Evolutionary conservation across 2,329 filamentous ascomycete species (phyloP), one percentile per base, ranked within the genome.

Genomic region (Alternaria ventricosa): DNA sequence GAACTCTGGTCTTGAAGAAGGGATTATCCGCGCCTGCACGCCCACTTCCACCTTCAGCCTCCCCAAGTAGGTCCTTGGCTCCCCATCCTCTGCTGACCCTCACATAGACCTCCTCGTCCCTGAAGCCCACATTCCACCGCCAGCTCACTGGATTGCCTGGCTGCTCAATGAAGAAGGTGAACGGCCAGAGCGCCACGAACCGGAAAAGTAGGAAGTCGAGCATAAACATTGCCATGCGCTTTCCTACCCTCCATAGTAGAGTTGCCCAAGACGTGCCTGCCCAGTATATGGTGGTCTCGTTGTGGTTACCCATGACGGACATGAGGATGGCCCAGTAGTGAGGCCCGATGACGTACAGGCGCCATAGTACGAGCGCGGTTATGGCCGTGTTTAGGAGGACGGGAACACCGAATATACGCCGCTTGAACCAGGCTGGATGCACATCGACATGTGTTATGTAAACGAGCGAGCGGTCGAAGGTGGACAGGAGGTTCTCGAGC

Each of bases 401-500:
- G 15, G 94, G 93, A 1, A 97, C 89, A 51, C 89, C 73, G 81
- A 97, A 97, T 73, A 96, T 91, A 74, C 92, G 91, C 77, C 88
- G 88, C 82, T 97, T 97, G 81, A 94, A 88, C 27, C 85, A 84
- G 20, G 82, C 80, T 0, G 90, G 89, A 65, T 91, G 89, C 64
- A 81, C 82, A 84, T 97, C 94, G 80, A 97, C 84, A 83, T 97
- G 94, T 28, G 91, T 86, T 73, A 97, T 87, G 85, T 97, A 97
- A 77, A 97, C 86, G 79, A 92, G 88, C 60, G 87, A 82, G 60
- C 87, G 84, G 62, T 89, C 86, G 63, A 97, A 89, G 46, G 84
- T 86, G 36, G 86, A 82, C 74, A 92, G 85, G 77, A 97, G 90
- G 11, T 89, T 86, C 55, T 85, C 73, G 57, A 97, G 86, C 30